A percentile compares a stretch with the other conserved stretches of the same genome.
These are phyloP conservation scores for Pseudocercospora eumusae DNA, from an alignment of 2,329 filamentous ascomycete genomes.

Conservation along the genomic window DNA sequence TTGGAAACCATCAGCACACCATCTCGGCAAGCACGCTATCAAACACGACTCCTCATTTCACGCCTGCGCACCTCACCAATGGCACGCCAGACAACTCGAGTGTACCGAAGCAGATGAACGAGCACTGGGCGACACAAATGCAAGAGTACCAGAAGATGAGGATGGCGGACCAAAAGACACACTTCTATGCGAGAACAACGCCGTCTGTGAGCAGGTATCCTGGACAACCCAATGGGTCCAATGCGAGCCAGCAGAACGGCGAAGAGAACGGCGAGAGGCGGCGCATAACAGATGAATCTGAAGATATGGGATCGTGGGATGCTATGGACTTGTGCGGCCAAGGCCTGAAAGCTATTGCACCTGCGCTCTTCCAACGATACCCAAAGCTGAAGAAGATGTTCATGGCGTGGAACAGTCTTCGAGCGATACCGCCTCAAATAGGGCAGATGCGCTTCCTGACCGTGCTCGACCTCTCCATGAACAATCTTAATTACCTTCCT, in stretches of 20 bases:
- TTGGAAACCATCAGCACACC: slow-evolving; percentile 63
- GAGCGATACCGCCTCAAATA: slow-evolving; percentile 74
- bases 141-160: slow-evolving; percentile 47
- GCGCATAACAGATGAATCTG: slow-evolving; percentile 57
- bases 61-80: slow-evolving; percentile 60
- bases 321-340: slow-evolving; percentile 96
- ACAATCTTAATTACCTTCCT: slow-evolving; percentile 78
- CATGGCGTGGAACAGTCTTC: slow-evolving; percentile 88
- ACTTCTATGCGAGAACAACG: slow-evolving; percentile 74
- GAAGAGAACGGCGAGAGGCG: slow-evolving; percentile 64
- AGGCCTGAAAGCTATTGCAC: slow-evolving; percentile 78
- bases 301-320: slow-evolving; percentile 71
- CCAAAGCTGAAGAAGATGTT: slow-evolving; percentile 88
- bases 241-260: slow-evolving; percentile 45
- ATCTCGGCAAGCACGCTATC: slow-evolving; percentile 63
- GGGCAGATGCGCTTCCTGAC: slow-evolving; percentile 79
- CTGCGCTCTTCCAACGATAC: slow-evolving; percentile 77
- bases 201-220: slow-evolving; percentile 35
- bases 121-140: slow-evolving; percentile 87
- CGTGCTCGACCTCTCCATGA: slow-evolving; percentile 84
- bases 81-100: slow-evolving; percentile 55
- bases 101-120: slow-evolving; percentile 60
- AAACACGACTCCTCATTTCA: slow-evolving; percentile 65
- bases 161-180: slow-evolving; percentile 45
- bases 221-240: slow-evolving; percentile 15